Percentiles rank a stretch among this genome's conserved stretches.
Evolutionary conservation across 1,139 yeast genomes (phyloP).

Genomic region (Candida tropicalis): DNA sequence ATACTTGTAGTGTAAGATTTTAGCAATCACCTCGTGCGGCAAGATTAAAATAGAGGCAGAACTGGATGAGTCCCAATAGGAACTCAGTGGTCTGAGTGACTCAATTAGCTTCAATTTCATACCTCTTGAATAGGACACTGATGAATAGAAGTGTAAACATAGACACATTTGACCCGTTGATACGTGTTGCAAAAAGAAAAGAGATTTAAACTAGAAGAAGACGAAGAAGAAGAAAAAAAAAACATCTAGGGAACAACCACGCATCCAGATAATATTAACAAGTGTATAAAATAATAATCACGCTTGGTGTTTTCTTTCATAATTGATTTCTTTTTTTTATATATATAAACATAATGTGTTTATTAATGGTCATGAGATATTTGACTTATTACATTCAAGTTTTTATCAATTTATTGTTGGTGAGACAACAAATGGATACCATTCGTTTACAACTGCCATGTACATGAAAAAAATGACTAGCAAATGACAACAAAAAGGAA

Average conservation of each 20-base stretch:
- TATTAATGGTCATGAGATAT: too few relatives aligned
- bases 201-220: not conserved
- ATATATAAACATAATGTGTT: too few relatives aligned
- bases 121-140: not conserved
- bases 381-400: too few relatives aligned
- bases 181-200: slow-evolving; percentile 5
- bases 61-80: too few relatives aligned
- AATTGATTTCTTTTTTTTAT: not conserved
- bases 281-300: not conserved
- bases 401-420: too few relatives aligned
- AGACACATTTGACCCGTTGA: slow-evolving; percentile 3
- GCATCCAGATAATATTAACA: too few relatives aligned
- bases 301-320: not conserved
- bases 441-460: too few relatives aligned
- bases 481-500: too few relatives aligned
- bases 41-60: slow-evolving; percentile 4
- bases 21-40: slow-evolving; percentile 8
- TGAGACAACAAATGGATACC: too few relatives aligned
- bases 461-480: too few relatives aligned
- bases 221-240: not conserved
- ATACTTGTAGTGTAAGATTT: slow-evolving; percentile 6
- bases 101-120: not conserved
- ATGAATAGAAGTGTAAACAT: not conserved
- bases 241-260: not conserved
- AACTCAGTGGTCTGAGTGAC: not conserved